A percentile compares a stretch with the other conserved stretches of the same genome.
phyloP scores from a whole-genome alignment of 371 early-diverging fungal species.

The Funneliformis caledonium region DNA sequence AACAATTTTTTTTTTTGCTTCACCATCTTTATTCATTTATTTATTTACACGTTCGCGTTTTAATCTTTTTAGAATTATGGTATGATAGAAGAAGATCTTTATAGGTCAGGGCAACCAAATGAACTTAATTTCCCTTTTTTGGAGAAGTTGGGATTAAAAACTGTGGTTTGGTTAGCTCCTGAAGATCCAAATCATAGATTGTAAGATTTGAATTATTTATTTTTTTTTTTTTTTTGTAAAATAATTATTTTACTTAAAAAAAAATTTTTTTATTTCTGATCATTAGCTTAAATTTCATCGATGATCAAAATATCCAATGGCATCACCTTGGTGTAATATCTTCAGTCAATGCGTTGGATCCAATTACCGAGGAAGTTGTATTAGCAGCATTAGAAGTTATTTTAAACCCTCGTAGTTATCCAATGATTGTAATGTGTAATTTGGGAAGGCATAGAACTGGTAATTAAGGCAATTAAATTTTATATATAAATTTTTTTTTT shows the following conservation, averaged over 20 bases:
- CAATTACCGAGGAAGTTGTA: slow-evolving; percentile 95
- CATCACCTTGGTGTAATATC: slow-evolving; percentile 83
- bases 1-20: neutral
- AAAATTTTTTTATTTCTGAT: neutral
- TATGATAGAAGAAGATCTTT: slow-evolving; percentile 94
- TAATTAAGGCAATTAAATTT: slow-evolving; percentile 40
- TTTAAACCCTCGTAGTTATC: slow-evolving; percentile 87
- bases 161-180: slow-evolving; percentile 92
- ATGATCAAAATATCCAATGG: slow-evolving; percentile 93
- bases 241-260: neutral
- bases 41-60: neutral
- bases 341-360: slow-evolving; percentile 91
- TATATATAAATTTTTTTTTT: neutral
- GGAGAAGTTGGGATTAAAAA: slow-evolving; percentile 90
- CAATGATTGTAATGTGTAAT: slow-evolving; percentile 97
- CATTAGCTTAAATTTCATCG: slow-evolving; percentile 87
- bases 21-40: neutral
- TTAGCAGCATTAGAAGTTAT: slow-evolving; percentile 89
- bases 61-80: slow-evolving; percentile 82
- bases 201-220: slow-evolving; percentile 50
- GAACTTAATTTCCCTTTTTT: slow-evolving; percentile 97
- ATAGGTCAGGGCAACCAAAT: slow-evolving; percentile 97
- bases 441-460: slow-evolving; percentile 96
- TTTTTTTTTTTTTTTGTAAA: too few relatives aligned
- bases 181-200: slow-evolving; percentile 95